Evolutionary conservation across 306 rosid genomes (phyloP), one percentile per base, ranked within the genome.

Genomic region (Luffa aegyptiaca): DNA sequence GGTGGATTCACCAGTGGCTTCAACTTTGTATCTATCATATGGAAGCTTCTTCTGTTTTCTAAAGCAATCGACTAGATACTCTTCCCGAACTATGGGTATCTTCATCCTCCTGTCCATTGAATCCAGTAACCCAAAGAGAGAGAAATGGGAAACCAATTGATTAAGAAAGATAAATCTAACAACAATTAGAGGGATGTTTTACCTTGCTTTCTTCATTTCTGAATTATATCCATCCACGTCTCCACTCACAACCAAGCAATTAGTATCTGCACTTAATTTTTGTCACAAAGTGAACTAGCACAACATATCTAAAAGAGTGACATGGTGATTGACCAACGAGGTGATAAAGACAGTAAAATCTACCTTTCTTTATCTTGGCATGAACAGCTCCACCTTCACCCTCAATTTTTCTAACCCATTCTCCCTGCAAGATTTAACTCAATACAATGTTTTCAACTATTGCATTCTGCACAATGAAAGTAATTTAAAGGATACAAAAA

Each of bases 131-230:
- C 78, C 41, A 80, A 81, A 70, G 84, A 73, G 42, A 37, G 4
- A 36, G 2, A 76, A 36, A 10, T 3, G 46, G 48, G 79, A 77
- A 77, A 65, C 9, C 56, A 81, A 82, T 52, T 63, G 69, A 62
- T 62, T 35, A 49, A 55, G 42, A 79, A 83, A 74, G 45, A 75
- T 74, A 61, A 37, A 57, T 64, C 11, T 80, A 79, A 75, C 78
- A 46, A 56, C 61, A 83, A 82, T 55, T 81, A 51, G 42, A 85
- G 55, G 68, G 76, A 56, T 82, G 59, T 68, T 81, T 76, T 79
- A 93, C 99, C 89, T 93, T 46, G 97, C 98, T 88, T 93, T 95
- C 88, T 70, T 89, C 80, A 85, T 88, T 86, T 95, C 99, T 75
- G 86, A 89, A 81, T 85, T 90, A 37, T 79, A 66, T 55, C 89